Evolutionary conservation across 2,329 filamentous ascomycete genomes (phyloP).

Genomic region (Colletotrichum paranaense): DNA sequence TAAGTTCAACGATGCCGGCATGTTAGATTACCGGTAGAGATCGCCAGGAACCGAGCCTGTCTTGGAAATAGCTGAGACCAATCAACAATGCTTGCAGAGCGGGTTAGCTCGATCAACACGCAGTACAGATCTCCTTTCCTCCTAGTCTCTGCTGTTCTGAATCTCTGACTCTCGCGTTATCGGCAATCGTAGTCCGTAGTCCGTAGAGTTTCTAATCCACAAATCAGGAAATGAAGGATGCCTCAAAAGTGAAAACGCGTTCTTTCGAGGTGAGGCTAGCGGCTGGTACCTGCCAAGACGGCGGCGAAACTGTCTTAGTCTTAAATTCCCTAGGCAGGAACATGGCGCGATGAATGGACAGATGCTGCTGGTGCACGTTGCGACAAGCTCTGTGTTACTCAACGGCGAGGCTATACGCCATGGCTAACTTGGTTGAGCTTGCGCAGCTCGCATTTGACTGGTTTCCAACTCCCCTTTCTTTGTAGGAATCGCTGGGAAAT

Average conservation of each 20-base stretch:
- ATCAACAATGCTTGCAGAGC: background rate
- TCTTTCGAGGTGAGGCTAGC: background rate
- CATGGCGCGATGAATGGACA: background rate
- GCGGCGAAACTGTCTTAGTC: conserved; percentile 21
- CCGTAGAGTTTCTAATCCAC: background rate
- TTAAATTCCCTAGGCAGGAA: background rate
- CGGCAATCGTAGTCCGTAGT: background rate
- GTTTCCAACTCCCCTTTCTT: background rate
- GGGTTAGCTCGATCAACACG: background rate
- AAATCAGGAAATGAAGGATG: background rate
- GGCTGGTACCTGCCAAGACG: conserved; percentile 21
- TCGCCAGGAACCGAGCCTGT: background rate
- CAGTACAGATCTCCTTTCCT: background rate
- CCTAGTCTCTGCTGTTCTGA: background rate
- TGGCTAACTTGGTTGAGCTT: background rate
- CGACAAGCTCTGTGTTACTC: conserved; percentile 3
- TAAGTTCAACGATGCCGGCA: background rate
- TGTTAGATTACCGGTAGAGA: background rate
- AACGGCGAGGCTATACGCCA: conserved; percentile 19
- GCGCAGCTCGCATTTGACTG: background rate
- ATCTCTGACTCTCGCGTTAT: background rate
- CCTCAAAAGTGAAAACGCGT: background rate
- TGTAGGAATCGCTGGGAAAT: background rate
- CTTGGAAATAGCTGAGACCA: background rate
- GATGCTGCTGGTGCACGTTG: background rate